Base-by-base conservation (phyloP, 2,329 filamentous ascomycete species). In the Metarhizium album region DNA sequence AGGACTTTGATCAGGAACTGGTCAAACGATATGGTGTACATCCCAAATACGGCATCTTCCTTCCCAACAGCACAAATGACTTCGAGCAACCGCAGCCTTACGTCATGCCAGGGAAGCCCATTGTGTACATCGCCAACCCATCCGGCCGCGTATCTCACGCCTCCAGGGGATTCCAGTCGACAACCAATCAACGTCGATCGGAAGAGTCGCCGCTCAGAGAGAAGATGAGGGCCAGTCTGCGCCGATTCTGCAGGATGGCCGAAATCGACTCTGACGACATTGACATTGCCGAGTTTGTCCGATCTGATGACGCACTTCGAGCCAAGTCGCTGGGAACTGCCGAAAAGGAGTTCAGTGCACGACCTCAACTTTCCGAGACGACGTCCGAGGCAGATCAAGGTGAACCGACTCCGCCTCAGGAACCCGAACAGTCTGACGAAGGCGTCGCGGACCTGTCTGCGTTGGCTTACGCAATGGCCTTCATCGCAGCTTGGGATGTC, bases 11-110 rank as follows among this genome's bases (percentile, higher is more conserved):
- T 60, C 63, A 74, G 42, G 69, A 72, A 3, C 58, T 73, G 46
- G 67, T 82, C 47, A 67, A 71, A 57, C 74, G 71, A 53, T 67
- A 78, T 59, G 63, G 62, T 5, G 59, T 82, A 5, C 79, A 82
- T 50, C 76, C 78, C 1, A 71, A 67, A 40, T 75, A 74, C 52
- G 79, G 79, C 33, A 64, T 81, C 40, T 74, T 78, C 58, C 57
- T 80, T 23, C 68, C 71, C 2, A 64, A 59, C 14, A 79, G 75
- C 40, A 60, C 60, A 49, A 79, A 77, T 52, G 67, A 73, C 24
- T 53, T 61, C 2, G 72, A 73, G 56, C 58, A 65, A 1, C 67
- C 71, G 3, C 60, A 59, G 18, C 64, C 68, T 0, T 69, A 67
- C 42, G 66, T 72, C 46, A 69, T 74, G 52, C 72, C 72, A 11